Percentiles rank a stretch among this genome's conserved stretches.
Evolutionary conservation across 2,329 filamentous ascomycete species (phyloP).

Genomic region (Scortechinia acanthostroma): DNA sequence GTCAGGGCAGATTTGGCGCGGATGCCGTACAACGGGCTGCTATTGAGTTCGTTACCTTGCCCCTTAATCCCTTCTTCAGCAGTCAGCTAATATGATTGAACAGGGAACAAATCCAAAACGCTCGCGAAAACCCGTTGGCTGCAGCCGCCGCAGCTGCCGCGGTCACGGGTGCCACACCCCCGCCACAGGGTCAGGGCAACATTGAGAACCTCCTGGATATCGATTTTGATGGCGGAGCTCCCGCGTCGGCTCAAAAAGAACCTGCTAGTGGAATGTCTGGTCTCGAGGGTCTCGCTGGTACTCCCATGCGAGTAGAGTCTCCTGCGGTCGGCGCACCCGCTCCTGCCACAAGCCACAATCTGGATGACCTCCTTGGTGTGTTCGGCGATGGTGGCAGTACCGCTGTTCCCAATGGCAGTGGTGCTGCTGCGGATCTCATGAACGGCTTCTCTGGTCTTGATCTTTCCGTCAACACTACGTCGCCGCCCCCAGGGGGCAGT

Average conservation of each 20-base stretch:
- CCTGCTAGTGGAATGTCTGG: background rate
- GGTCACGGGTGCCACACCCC: constrained; percentile 38
- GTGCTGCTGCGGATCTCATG: constrained; percentile 69
- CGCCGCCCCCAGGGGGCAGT: constrained; percentile 58
- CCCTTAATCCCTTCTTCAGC: background rate
- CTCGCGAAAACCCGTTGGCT: constrained; percentile 87
- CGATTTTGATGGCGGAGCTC: constrained; percentile 47
- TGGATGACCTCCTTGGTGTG: constrained; percentile 2
- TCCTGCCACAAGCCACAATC: background rate
- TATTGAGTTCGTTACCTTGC: constrained; percentile 48
- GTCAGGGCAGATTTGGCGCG: constrained; percentile 86
- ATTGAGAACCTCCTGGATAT: constrained; percentile 93
- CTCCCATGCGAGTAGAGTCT: constrained; percentile 23
- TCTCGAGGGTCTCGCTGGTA: constrained; percentile 42
- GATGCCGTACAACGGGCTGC: constrained; percentile 91
- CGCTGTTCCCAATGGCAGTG: constrained; percentile 11
- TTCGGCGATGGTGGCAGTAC: constrained; percentile 11
- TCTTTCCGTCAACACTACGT: constrained; percentile 58
- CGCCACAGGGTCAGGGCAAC: constrained; percentile 54
- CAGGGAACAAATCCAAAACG: constrained; percentile 79
- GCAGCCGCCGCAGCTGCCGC: constrained; percentile 51
- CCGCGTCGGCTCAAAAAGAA: background rate
- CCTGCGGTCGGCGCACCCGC: background rate
- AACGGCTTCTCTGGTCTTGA: constrained; percentile 80
- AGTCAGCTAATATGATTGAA: background rate